A percentile compares a stretch with the other conserved stretches of the same genome.
Evolutionary conservation across 208 protist species (phyloP).

Genomic region (Acanthamoeba culbertsoni): DNA sequence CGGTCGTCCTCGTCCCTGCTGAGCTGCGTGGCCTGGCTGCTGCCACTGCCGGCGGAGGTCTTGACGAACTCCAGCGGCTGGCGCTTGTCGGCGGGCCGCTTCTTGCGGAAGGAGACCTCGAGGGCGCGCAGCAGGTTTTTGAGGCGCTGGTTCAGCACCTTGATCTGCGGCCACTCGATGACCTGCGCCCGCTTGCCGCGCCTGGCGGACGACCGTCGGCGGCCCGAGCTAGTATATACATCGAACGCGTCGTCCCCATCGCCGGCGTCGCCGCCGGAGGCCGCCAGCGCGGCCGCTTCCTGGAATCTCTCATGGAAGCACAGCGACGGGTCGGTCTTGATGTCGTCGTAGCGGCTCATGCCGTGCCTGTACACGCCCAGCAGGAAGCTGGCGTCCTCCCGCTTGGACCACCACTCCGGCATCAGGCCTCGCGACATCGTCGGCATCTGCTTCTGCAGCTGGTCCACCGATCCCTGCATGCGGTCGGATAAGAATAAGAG

Average conservation of each 20-base stretch:
- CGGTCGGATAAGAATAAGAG: too few relatives aligned
- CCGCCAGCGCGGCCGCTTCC: background rate
- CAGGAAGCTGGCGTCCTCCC: constrained; percentile 60
- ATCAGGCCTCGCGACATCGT: background rate
- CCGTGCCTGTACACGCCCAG: constrained; percentile 73
- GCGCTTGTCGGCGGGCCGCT: background rate
- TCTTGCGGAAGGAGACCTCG: background rate
- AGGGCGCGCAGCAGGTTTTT: constrained; percentile 36
- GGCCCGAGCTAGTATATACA: background rate
- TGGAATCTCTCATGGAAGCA: constrained; percentile 55
- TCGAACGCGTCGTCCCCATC: background rate
- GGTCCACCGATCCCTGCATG: background rate
- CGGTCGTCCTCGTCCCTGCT: background rate
- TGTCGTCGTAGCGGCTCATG: constrained; percentile 66
- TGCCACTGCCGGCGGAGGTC: background rate
- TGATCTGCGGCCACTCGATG: constrained; percentile 34
- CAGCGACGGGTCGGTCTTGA: constrained; percentile 62
- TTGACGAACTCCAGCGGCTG: background rate
- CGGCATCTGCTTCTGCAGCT: constrained; percentile 42
- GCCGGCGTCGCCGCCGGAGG: background rate
- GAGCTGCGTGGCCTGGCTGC: background rate
- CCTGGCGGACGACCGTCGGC: background rate
- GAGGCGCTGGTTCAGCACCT: constrained; percentile 23
- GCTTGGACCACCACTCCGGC: constrained; percentile 14
- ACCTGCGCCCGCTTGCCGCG: background rate